A percentile compares a stretch with the other conserved stretches of the same genome.
These are phyloP conservation scores for Sclerotinia trifoliorum DNA, from an alignment of 2,329 filamentous ascomycete genomes.

Conservation along the genomic window DNA sequence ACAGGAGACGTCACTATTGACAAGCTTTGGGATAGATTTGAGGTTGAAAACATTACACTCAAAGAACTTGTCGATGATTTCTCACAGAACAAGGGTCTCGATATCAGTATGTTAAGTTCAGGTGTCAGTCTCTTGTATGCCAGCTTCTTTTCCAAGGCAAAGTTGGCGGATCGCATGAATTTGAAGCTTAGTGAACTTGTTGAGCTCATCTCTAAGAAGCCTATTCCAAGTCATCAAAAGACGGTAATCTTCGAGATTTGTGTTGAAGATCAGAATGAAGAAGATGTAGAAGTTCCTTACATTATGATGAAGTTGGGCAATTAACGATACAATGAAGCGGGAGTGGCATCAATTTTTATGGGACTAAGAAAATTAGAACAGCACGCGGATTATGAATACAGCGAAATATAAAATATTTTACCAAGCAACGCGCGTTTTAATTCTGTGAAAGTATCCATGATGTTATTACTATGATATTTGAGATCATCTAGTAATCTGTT, in stretches of 20 bases:
- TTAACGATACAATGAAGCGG: constrained; percentile 23
- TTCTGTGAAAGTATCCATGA: neutral
- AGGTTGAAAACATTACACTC: constrained; percentile 82
- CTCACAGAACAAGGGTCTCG: constrained; percentile 69
- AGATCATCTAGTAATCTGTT: neutral
- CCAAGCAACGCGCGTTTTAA: neutral
- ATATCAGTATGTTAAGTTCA: constrained; percentile 92
- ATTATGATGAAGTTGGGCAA: constrained; percentile 72
- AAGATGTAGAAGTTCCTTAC: constrained; percentile 96
- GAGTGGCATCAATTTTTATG: neutral
- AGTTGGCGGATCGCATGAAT: constrained; percentile 74
- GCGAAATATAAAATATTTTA: neutral
- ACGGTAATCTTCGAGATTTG: constrained; percentile 97
- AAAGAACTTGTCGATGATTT: constrained; percentile 82
- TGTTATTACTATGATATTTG: neutral
- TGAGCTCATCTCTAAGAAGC: constrained; percentile 86
- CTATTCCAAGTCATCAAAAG: constrained; percentile 85
- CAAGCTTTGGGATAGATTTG: constrained; percentile 97
- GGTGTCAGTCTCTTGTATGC: constrained; percentile 94
- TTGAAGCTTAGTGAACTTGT: constrained; percentile 88
- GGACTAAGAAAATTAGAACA: constrained; percentile 15
- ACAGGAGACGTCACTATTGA: constrained; percentile 81
- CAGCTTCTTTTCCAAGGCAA: constrained; percentile 77
- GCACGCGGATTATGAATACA: neutral
- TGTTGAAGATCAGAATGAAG: constrained; percentile 80